Evolutionary conservation across 129 eudicot species (phyloP).

Genomic region (carrot (Daucus carota)): DNA sequence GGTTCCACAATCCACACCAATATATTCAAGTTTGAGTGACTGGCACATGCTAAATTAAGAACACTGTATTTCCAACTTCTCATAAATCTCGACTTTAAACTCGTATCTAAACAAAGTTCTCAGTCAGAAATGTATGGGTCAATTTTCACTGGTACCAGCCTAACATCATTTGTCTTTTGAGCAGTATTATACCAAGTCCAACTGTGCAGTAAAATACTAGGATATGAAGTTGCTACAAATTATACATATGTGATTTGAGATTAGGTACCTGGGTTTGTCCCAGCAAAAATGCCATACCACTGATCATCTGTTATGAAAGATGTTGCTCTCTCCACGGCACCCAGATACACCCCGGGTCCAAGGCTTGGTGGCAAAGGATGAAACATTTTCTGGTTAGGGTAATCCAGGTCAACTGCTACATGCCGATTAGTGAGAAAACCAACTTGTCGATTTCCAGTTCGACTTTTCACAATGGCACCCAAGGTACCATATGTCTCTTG

Average conservation of each 20-base stretch:
- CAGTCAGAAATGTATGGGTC: not conserved
- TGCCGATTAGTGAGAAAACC: conserved; percentile 76
- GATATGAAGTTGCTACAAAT: not conserved
- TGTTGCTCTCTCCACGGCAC: conserved; percentile 86
- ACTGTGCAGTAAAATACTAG: not conserved
- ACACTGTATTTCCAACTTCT: not conserved
- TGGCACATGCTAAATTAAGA: not conserved
- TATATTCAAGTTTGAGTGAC: not conserved
- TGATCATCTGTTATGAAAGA: conserved; percentile 68
- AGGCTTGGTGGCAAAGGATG: conserved; percentile 86
- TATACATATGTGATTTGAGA: not conserved
- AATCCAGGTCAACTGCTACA: conserved; percentile 76
- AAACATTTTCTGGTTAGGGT: conserved; percentile 77
- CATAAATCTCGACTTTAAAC: not conserved
- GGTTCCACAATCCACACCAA: not conserved
- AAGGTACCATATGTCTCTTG: conserved; percentile 80
- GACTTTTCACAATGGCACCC: conserved; percentile 77
- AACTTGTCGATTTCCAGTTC: conserved; percentile 63
- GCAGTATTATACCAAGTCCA: not conserved
- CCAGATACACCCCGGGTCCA: conserved; percentile 78
- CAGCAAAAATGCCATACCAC: conserved; percentile 83
- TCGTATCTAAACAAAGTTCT: not conserved
- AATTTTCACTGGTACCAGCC: not conserved
- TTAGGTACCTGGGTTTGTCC: conserved; percentile 73
- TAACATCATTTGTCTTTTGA: not conserved